These are phyloP conservation scores for Filobasidium wieringae DNA, from an alignment of 768 basidiomycete species.

Conservation along the genomic window DNA sequence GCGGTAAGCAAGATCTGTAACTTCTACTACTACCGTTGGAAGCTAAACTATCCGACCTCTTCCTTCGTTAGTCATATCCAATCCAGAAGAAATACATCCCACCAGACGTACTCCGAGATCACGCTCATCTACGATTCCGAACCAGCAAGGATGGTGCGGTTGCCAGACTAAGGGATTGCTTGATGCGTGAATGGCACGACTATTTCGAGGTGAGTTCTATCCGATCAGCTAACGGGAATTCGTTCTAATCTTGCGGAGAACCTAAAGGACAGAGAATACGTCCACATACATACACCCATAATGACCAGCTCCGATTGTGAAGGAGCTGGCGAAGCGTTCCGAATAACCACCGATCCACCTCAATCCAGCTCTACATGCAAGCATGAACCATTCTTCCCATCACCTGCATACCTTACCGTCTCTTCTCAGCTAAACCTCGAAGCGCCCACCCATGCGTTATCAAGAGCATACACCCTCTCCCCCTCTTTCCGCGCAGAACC, in stretches of 20 bases:
- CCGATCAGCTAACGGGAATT: no score
- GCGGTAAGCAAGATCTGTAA: conserved; percentile 41
- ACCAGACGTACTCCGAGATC: conserved; percentile 66
- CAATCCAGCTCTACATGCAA: background rate
- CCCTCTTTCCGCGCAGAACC: conserved; percentile 92
- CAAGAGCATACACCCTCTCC: conserved; percentile 79
- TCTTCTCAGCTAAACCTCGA: conserved; percentile 95
- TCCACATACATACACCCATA: conserved; percentile 69
- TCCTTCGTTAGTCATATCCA: conserved; percentile 56
- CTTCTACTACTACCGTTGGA: no score
- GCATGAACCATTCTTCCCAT: conserved; percentile 21
- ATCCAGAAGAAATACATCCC: conserved; percentile 81
- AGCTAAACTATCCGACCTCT: background rate
- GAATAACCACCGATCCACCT: conserved; percentile 21
- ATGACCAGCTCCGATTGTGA: conserved; percentile 87
- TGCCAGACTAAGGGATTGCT: conserved; percentile 56
- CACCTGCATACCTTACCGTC: conserved; percentile 67
- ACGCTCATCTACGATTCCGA: conserved; percentile 76
- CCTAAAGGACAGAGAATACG: conserved; percentile 63
- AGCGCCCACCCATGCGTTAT: conserved; percentile 61
- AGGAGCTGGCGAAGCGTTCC: conserved; percentile 87
- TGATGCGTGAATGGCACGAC: conserved; percentile 49
- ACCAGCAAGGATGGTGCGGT: conserved; percentile 61
- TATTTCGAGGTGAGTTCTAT: conserved; percentile 60
- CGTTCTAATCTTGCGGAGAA: no score